These are phyloP conservation scores for Flaveria brownii DNA, from an alignment of 129 eudicot genomes.

Conservation along the genomic window DNA sequence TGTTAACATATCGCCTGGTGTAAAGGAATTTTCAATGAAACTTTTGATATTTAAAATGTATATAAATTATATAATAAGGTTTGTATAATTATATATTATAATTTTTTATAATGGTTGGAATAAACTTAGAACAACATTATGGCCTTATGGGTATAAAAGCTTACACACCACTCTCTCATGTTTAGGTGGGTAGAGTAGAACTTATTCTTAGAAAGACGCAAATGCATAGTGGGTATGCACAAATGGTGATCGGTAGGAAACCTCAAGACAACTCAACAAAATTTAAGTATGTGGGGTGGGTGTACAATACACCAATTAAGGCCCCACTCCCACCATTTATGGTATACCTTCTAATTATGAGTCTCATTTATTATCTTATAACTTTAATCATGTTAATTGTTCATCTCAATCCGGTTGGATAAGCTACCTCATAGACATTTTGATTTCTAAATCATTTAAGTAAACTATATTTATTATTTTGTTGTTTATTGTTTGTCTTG, in stretches of 20 bases:
- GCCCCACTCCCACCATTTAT: constrained; percentile 36
- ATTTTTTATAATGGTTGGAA: background rate
- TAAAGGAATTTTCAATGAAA: too few species aligned
- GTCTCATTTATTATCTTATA: background rate
- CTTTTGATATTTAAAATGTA: too few species aligned
- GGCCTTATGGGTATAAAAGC: background rate
- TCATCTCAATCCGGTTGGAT: constrained; percentile 21
- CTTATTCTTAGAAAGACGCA: constrained; percentile 25
- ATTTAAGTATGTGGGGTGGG: constrained; percentile 37
- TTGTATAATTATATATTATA: too few species aligned
- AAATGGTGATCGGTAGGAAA: constrained; percentile 31
- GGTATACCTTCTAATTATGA: constrained; percentile 24
- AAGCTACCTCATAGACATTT: constrained; percentile 35
- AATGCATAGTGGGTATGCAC: constrained; percentile 31
- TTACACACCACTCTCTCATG: background rate
- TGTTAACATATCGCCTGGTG: too few species aligned
- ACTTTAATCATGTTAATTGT: constrained; percentile 13
- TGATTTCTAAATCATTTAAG: background rate
- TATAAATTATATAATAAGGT: too few species aligned
- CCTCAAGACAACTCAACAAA: constrained; percentile 27
- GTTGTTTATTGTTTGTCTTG: constrained; percentile 19
- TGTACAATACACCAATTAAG: constrained; percentile 37
- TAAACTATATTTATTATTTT: background rate
- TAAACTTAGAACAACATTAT: background rate
- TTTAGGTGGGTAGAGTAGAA: constrained; percentile 31